Percentiles rank a stretch among this genome's conserved stretches.
These are phyloP conservation scores for Ammopiptanthus mongolicus DNA, from an alignment of 306 rosid genomes.

Conservation along the genomic window DNA sequence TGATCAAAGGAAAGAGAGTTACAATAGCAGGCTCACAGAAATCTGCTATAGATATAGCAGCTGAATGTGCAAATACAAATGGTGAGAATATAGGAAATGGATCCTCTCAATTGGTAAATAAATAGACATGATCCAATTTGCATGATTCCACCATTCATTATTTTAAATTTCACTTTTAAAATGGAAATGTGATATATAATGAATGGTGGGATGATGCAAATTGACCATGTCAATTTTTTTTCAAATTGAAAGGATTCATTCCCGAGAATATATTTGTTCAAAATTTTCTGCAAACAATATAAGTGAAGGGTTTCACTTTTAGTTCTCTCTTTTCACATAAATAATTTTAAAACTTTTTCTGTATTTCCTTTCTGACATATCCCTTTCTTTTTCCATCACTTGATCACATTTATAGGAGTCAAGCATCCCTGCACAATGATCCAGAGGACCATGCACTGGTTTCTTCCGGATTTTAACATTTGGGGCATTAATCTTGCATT, in stretches of 20 bases:
- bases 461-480: slow-evolving; percentile 13
- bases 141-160: too few species aligned
- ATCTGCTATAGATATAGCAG: slow-evolving; percentile 50
- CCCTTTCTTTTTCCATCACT: not conserved
- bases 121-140: too few species aligned
- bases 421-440: slow-evolving; percentile 44
- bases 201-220: too few species aligned
- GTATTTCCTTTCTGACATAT: too few species aligned
- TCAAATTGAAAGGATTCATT: too few species aligned
- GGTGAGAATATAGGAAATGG: too few species aligned
- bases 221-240: too few species aligned
- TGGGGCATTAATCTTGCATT: slow-evolving; percentile 35
- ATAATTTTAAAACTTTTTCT: not conserved
- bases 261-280: not conserved
- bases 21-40: slow-evolving; percentile 42
- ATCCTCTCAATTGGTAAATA: too few species aligned
- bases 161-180: too few species aligned
- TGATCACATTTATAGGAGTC: slow-evolving; percentile 16
- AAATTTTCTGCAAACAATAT: not conserved
- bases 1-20: slow-evolving; percentile 39
- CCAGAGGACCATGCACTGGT: slow-evolving; percentile 40
- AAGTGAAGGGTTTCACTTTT: not conserved
- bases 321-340: not conserved
- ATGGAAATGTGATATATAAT: too few species aligned
- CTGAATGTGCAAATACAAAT: slow-evolving; percentile 48